Base-by-base conservation (phyloP, 352 stramenopile species). In the Phytophthora idaei region DNA sequence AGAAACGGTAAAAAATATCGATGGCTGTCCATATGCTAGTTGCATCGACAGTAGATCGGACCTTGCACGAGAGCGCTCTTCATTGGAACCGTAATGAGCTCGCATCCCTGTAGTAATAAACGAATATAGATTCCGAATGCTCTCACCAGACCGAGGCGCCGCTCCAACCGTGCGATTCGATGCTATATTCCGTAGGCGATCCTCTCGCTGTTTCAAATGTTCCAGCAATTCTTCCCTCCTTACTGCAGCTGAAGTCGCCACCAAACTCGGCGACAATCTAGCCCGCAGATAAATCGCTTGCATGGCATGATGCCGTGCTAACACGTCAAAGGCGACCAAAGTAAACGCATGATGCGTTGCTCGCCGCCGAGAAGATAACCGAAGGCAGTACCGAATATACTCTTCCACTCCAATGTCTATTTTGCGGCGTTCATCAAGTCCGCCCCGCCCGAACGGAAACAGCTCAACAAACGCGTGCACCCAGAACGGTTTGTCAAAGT, bases 271-370 rank as follows among this genome's bases (percentile, higher is more conserved):
- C 21, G 21, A 21, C 21, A 21, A 21, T 21, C 21, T 52, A 3
- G 57, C 29, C 8, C 41, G 39, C 4, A 57, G 37, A 36, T 15
- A 59, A 21, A 66, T 17, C 12, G 58, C 41, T 27, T 41, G 15
- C 34, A 59, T 46, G 1, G 58, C 28, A n/a, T 39, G 9, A 36
- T 66, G 58, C 0, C 58, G 15, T 2, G 29, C 58, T 17, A 66
- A 2, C 0, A 66, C 41, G 14, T 66, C 58, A 59, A 66, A 66
- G 6, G 37, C 58, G n/a, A 66, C 58, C 9, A 66, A 31, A 6
- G n/a, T 32, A 46, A 64, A 64, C 9, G 47, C 51, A 11, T 4
- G 39, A 42, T 66, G 31, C 9, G 42, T n/a, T 3, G 31, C 37
- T 9, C 54, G 41, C 1, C 21, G 10, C 7, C 57, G n/a, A 12